Conservation (phyloP, 176 grass and related monocot genomes). For the Tillandsia leiboldiana region DNA sequence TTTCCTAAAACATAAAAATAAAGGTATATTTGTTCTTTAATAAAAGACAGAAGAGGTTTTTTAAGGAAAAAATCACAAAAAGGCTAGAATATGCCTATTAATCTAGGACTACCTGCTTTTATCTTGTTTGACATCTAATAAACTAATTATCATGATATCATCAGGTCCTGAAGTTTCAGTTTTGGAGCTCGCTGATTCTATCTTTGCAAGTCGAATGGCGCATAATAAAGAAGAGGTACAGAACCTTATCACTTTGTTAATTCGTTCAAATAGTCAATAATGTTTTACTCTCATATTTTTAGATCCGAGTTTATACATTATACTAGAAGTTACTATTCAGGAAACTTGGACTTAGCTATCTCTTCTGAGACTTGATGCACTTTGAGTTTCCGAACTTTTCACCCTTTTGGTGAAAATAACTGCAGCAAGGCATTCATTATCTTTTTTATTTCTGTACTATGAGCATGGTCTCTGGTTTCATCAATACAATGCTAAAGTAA, state of each 20-base stretch:
- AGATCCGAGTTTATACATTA: background rate
- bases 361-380: background rate
- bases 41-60: too few relatives aligned
- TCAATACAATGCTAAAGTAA: too few relatives aligned
- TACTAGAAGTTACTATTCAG: background rate
- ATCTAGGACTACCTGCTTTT: background rate
- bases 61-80: too few relatives aligned
- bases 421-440: too few relatives aligned
- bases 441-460: too few relatives aligned
- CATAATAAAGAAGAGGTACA: conserved; percentile 20
- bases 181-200: conserved; percentile 50
- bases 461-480: too few relatives aligned
- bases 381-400: background rate
- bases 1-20: too few relatives aligned
- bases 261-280: background rate
- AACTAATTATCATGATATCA: conserved; percentile 22
- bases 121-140: background rate
- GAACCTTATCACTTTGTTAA: background rate
- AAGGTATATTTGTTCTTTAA: too few relatives aligned
- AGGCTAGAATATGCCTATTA: too few relatives aligned
- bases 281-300: background rate
- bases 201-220: conserved; percentile 54
- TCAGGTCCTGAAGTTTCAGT: conserved; percentile 51
- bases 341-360: background rate
- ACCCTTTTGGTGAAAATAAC: background rate